Percentiles rank a stretch among this genome's conserved stretches.
Conservation (phyloP, 768 basidiomycete genomes). For the Boletellus sp. region DNA sequence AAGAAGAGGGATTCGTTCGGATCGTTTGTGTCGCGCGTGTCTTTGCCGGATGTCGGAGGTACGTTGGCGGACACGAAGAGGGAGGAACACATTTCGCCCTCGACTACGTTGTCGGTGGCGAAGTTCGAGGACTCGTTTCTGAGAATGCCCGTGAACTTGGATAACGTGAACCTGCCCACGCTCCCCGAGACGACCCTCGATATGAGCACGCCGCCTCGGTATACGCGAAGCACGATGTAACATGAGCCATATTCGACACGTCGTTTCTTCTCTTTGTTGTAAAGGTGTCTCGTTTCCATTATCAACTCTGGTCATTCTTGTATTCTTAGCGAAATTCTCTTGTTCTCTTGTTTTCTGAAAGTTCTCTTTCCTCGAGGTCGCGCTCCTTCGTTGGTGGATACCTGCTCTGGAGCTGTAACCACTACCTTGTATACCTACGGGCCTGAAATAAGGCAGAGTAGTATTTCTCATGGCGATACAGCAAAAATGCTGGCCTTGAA, state of each 20-base stretch:
- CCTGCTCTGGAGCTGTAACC: too few species aligned
- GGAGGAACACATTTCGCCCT: too few species aligned
- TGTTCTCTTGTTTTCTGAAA: background rate
- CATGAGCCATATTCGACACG: background rate
- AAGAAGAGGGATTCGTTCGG: too few species aligned
- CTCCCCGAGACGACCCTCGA: slow-evolving; percentile 18
- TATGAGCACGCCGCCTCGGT: slow-evolving; percentile 14
- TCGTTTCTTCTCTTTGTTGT: too few species aligned
- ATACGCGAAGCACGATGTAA: slow-evolving; percentile 17
- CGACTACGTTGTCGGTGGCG: slow-evolving; percentile 17
- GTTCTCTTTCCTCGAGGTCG: too few species aligned
- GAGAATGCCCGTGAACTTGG: slow-evolving; percentile 16
- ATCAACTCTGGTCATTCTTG: slow-evolving; percentile 14
- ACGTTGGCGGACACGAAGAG: too few species aligned
- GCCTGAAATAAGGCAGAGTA: background rate
- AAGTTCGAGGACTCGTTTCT: slow-evolving; percentile 27
- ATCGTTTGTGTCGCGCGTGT: too few species aligned
- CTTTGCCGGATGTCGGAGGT: slow-evolving; percentile 38
- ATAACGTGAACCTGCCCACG: slow-evolving; percentile 12
- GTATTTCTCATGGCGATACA: too few species aligned
- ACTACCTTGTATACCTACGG: too few species aligned
- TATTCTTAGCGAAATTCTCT: slow-evolving; percentile 27
- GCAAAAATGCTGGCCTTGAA: too few species aligned
- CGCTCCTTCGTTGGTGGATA: too few species aligned
- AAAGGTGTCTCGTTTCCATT: too few species aligned